Percentiles rank a stretch among this genome's conserved stretches.
Conservation (phyloP, 441 rosid genomes). For the Croton laevigatus region DNA sequence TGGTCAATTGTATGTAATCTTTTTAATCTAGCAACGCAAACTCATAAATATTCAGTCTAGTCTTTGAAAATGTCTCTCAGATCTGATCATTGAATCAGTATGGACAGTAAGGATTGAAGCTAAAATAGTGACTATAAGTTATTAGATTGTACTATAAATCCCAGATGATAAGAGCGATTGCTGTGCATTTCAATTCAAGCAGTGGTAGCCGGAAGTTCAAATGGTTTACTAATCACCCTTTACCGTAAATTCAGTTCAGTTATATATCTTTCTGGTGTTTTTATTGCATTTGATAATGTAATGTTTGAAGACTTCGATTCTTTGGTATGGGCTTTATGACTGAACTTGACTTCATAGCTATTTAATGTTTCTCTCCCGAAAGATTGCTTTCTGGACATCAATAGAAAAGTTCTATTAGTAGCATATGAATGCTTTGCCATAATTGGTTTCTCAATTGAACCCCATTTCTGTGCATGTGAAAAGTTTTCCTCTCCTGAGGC, state of each 20-base stretch:
- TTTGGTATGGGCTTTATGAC: not conserved
- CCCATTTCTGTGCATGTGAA: not conserved
- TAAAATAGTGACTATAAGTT: not conserved
- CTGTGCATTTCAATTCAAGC: slow-evolving; percentile 5
- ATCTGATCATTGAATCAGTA: not conserved
- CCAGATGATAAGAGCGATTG: not conserved
- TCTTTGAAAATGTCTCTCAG: not conserved
- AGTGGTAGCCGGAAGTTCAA: not conserved
- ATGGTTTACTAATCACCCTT: not conserved
- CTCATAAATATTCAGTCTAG: slow-evolving; percentile 5
- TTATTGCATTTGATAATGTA: not conserved
- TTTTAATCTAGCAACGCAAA: not conserved
- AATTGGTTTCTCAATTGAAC: not conserved
- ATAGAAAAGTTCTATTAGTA: not conserved
- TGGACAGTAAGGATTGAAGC: not conserved
- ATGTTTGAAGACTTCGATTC: not conserved
- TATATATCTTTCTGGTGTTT: not conserved
- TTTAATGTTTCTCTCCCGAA: not conserved
- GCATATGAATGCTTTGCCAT: slow-evolving; percentile 1
- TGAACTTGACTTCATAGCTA: no score
- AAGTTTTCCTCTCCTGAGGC: not conserved
- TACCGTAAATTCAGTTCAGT: not conserved
- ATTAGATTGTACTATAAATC: not conserved
- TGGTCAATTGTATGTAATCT: slow-evolving; percentile 49
- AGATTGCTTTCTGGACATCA: not conserved